Evolutionary conservation across 2,329 filamentous ascomycete species (phyloP), one percentile per base, ranked within the genome.

Genomic region (Penicillium sp.): DNA sequence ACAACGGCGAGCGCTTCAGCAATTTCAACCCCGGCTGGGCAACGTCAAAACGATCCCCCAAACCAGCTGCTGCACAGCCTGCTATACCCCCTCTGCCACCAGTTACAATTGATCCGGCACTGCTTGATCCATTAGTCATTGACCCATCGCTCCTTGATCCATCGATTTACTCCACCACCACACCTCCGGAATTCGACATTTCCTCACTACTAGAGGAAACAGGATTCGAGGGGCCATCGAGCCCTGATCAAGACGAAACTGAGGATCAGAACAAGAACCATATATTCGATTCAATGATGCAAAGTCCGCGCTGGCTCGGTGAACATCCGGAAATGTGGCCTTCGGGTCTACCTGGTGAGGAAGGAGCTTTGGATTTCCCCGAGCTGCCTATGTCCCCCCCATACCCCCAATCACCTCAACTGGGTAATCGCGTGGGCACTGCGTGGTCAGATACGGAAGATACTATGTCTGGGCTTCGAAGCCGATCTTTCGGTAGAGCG

Each of bases 361-460:
- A 55, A 25, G 57, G 55, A 12, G 55, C 46, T 43, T 42, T 59
- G 36, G 51, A 54, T 6, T 59, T 59, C 50, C 57, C 57, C 9
- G 33, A 44, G 17, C 33, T 55, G 4, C 44, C 37, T n/a, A 36
- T 26, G 22, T 36, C 28, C 25, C 41, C 31, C 11, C 5, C 2
- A 3, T 25, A n/a, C 35, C 41, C 31, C 3, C 12, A 16, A 8
- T 41, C 40, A 14, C 43, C 43, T 14, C 1, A 25, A 5, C 43
- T 45, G 1, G 43, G 43, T 5, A 45, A 35, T 35, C 30, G 37
- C 30, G 42, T 16, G 2, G 10, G 41, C n/a, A n/a, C 25, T 35
- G n/a, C 4, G 4, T 14, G 22, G 31, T 42, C 37, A 22, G 37
- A 50, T 42, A 37, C 30, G 1, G 19, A 26, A 8, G 46, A 44